A percentile compares a stretch with the other conserved stretches of the same genome.
phyloP scores from a whole-genome alignment of 768 basidiomycete species.

The Lactarius quietus region DNA sequence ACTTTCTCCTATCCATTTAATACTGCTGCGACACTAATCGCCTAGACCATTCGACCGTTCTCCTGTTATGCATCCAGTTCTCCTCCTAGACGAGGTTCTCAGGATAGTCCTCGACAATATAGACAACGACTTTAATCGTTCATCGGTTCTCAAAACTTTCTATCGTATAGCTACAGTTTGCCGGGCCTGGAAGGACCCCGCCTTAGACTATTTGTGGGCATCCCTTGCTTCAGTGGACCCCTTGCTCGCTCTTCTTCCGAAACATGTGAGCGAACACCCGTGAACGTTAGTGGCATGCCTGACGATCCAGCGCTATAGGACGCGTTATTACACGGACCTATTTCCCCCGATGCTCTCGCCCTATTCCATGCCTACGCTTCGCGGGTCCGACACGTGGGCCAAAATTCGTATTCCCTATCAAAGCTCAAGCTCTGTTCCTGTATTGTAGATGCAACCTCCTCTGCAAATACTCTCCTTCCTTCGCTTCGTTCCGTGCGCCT shows the following conservation, averaged over 20 bases:
- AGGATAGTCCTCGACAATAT: slow-evolving; percentile 25
- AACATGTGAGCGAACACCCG: slow-evolving; percentile 7
- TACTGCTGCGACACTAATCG: not conserved
- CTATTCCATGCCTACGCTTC: slow-evolving; percentile 22
- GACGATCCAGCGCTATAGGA: slow-evolving; percentile 5
- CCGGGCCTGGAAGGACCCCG: slow-evolving; percentile 26
- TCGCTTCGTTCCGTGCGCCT: slow-evolving; percentile 19
- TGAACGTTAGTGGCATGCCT: not conserved
- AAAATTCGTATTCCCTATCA: slow-evolving; percentile 10
- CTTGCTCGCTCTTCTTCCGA: slow-evolving; percentile 23
- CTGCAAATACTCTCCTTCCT: slow-evolving; percentile 16
- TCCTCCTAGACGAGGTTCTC: slow-evolving; percentile 26
- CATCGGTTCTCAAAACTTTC: slow-evolving; percentile 17
- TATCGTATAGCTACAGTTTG: slow-evolving; percentile 25
- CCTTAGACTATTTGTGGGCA: slow-evolving; percentile 25
- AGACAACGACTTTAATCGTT: slow-evolving; percentile 15
- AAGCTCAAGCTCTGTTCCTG: slow-evolving; percentile 3
- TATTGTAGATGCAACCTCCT: not conserved
- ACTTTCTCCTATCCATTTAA: not conserved
- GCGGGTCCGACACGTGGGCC: slow-evolving; percentile 24
- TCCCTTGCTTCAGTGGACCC: slow-evolving; percentile 25
- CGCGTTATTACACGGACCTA: not conserved
- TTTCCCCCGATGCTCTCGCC: slow-evolving; percentile 10
- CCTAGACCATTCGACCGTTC: not conserved
- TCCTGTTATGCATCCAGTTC: slow-evolving; percentile 24